Evolutionary conservation across 2,329 filamentous ascomycete genomes (phyloP).

Genomic region (Neofusicoccum umdonicola): DNA sequence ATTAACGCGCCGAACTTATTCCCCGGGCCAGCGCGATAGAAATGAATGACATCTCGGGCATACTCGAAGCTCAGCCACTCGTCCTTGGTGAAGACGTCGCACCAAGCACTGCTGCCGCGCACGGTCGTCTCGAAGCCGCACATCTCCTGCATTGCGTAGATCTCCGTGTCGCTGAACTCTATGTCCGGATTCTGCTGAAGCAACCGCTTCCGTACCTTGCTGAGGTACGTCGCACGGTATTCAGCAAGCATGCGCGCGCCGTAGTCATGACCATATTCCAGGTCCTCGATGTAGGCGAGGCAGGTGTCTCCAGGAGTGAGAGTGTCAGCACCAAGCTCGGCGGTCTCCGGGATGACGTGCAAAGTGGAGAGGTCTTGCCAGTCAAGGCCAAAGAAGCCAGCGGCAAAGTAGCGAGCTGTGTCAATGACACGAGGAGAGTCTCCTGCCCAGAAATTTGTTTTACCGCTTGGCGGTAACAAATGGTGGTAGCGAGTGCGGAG

Average conservation of each 20-base stretch:
- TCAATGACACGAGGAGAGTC: conserved; percentile 55
- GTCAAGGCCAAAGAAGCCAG: conserved; percentile 55
- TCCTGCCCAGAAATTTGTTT: conserved; percentile 55
- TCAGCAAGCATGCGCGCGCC: conserved; percentile 48
- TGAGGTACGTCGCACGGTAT: conserved; percentile 51
- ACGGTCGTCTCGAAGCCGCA: conserved; percentile 59
- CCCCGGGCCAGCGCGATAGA: conserved; percentile 58
- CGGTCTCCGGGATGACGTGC: conserved; percentile 53
- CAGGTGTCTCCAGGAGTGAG: conserved; percentile 55
- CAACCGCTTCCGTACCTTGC: conserved; percentile 46
- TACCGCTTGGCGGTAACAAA: conserved; percentile 36
- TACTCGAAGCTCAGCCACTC: conserved; percentile 59
- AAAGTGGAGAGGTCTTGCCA: conserved; percentile 45
- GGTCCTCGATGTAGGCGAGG: conserved; percentile 37
- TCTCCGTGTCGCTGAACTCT: conserved; percentile 45
- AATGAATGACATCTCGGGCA: conserved; percentile 57
- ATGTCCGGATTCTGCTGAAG: conserved; percentile 43
- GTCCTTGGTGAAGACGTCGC: conserved; percentile 52
- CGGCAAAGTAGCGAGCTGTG: conserved; percentile 55
- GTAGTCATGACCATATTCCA: conserved; percentile 48
- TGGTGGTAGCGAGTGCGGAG: conserved; percentile 54
- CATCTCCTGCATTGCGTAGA: conserved; percentile 61
- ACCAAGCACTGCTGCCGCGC: conserved; percentile 56
- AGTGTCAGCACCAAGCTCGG: conserved; percentile 52
- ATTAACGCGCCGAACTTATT: conserved; percentile 53